Evolutionary conservation across 306 rosid species (phyloP).

Genomic region (Vigna hirtella): DNA sequence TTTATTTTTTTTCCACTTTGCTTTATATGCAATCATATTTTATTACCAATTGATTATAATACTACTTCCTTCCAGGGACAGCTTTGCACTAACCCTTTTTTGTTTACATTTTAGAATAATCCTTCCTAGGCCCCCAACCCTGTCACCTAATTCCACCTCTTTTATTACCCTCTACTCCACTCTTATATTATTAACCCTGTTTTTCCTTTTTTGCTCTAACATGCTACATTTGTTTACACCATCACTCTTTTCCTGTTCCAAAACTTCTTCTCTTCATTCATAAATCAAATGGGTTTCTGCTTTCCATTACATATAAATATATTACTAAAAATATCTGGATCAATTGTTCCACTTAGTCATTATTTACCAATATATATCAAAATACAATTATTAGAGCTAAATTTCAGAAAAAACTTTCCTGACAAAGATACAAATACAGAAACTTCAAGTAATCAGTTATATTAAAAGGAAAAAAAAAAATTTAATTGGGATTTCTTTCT

Average conservation of each 20-base stretch:
- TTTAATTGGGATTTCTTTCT: neutral
- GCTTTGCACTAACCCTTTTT: constrained; percentile 59
- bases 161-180: constrained; percentile 44
- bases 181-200: constrained; percentile 27
- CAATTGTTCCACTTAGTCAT: too few species aligned
- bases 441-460: neutral
- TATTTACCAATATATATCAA: too few species aligned
- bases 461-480: neutral
- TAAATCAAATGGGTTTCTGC: too few species aligned
- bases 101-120: constrained; percentile 53
- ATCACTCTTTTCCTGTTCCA: constrained; percentile 1
- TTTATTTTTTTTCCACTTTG: neutral
- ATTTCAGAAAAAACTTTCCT: neutral
- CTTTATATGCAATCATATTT: constrained; percentile 49
- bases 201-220: constrained; percentile 47
- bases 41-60: constrained; percentile 50
- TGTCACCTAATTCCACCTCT: constrained; percentile 59
- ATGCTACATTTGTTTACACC: constrained; percentile 42
- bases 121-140: constrained; percentile 7
- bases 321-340: too few species aligned
- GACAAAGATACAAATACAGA: neutral
- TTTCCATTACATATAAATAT: too few species aligned
- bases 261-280: constrained; percentile 7
- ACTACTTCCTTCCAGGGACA: constrained; percentile 42
- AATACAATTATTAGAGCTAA: neutral